Evolutionary conservation across 2,329 filamentous ascomycete species (phyloP), one percentile per base, ranked within the genome.

Genomic region (Pezicula neosporulosa): DNA sequence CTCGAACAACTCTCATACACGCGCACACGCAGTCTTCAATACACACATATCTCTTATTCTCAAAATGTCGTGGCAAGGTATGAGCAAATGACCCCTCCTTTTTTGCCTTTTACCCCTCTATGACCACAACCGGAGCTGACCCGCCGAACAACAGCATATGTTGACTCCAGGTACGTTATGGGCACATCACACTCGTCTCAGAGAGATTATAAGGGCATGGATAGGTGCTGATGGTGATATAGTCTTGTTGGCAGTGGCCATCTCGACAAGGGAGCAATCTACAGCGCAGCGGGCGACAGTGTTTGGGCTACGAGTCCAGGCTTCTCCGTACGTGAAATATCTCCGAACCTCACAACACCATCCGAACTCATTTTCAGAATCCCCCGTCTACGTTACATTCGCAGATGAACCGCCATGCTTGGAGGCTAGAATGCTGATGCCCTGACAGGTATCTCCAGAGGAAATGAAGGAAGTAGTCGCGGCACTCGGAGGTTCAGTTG

Each of bases 201-300:
- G 38, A 47, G 48, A 39, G 54, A 38, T 24, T 43, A 27, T 19
- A 4, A 18, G 15, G 36, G 15, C 19, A 24, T 30, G 38, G 24
- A 47, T 33, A 16, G 21, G 39, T 27, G 42, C 64, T 66, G 56
- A 65, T 61, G 50, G 49, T 35, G 37, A 50, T 37, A 62, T 67
- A 96, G 90, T 81, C 83, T 96, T 65, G 81, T 95, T 66, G 86
- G 80, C 74, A 85, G 80, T 64, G 85, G 85, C 66, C 86, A 92
- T 69, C 73, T 96, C 67, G 87, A 94, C 76, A 86, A 90, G 76
- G 91, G 81, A 64, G 88, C 89, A 68, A 91, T 96, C 70, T 84
- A 94, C 77, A 91, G 87, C 72, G 75, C 74, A 59, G 87, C 87
- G 62, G 89, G 90, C 64, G 88, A 89, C 73, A 90, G 86, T 68